Evolutionary conservation across 2,329 filamentous ascomycete species (phyloP).

Genomic region (Cyphellophora europaea): DNA sequence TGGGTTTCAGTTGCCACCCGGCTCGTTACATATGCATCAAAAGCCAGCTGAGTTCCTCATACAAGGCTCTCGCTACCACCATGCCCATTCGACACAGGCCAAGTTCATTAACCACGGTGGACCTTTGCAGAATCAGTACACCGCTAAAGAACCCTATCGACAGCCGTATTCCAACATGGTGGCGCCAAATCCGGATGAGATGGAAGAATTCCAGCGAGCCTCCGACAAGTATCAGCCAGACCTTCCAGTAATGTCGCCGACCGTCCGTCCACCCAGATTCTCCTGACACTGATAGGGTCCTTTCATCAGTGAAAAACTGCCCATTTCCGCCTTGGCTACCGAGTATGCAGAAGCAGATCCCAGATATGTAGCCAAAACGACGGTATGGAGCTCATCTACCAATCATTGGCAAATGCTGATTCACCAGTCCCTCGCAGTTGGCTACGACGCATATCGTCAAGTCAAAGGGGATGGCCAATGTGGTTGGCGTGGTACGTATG

Average conservation of each 20-base stretch:
- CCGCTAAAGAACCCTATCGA: background rate
- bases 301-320: constrained; percentile 66
- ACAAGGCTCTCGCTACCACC: no score
- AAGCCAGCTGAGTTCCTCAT: no score
- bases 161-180: constrained; percentile 25
- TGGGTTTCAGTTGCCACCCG: no score
- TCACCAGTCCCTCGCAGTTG: constrained; percentile 63
- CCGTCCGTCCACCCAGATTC: no score
- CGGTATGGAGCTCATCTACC: no score
- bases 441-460: constrained; percentile 78
- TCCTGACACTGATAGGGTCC: constrained; percentile 53
- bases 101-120: no score
- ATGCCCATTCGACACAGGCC: no score
- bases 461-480: constrained; percentile 92
- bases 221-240: constrained; percentile 53
- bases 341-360: constrained; percentile 87
- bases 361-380: constrained; percentile 76
- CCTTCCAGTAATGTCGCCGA: no score
- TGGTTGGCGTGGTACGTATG: constrained; percentile 85
- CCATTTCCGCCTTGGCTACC: constrained; percentile 63
- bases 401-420: no score
- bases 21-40: no score
- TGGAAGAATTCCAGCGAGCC: constrained; percentile 53
- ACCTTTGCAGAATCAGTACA: no score
- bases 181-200: constrained; percentile 39